A percentile compares a stretch with the other conserved stretches of the same genome.
These are phyloP conservation scores for Podaxis sp. DNA, from an alignment of 768 basidiomycete genomes.

Conservation along the genomic window DNA sequence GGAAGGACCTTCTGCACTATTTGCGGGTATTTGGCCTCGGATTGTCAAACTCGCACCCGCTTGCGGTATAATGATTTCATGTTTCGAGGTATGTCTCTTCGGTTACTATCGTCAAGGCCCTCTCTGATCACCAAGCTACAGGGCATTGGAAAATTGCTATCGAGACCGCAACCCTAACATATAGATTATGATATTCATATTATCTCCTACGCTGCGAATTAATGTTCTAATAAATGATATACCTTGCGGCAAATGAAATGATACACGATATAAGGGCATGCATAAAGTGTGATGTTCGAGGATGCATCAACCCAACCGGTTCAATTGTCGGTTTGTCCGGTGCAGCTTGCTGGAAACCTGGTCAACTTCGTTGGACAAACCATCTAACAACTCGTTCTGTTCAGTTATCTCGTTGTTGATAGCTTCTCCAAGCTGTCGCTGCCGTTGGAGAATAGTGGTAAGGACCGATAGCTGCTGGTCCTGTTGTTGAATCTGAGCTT, in stretches of 20 bases:
- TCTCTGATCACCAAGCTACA: conserved; percentile 24
- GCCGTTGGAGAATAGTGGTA: conserved; percentile 78
- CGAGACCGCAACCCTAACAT: conserved; percentile 29
- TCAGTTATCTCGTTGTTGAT: conserved; percentile 78
- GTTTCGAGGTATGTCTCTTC: conserved; percentile 70
- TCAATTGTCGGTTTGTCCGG: conserved; percentile 79
- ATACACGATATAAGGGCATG: not conserved
- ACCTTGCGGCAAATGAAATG: conserved; percentile 9
- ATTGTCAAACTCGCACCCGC: conserved; percentile 96
- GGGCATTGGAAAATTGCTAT: conserved; percentile 60
- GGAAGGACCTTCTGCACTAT: conserved; percentile 79
- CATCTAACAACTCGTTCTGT: conserved; percentile 87
- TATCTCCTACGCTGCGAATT: conserved; percentile 17
- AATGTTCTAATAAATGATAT: conserved; percentile 16
- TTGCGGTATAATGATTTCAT: conserved; percentile 97
- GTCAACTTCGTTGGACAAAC: conserved; percentile 75
- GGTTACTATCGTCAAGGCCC: not conserved
- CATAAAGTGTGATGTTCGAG: not conserved
- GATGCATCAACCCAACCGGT: conserved; percentile 56
- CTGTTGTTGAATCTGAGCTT: conserved; percentile 78
- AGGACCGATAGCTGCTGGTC: conserved; percentile 79
- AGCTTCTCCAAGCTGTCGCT: conserved; percentile 82
- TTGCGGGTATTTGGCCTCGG: conserved; percentile 82
- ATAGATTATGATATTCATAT: conserved; percentile 29
- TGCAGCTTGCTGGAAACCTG: conserved; percentile 73